Percentiles rank a stretch among this genome's conserved stretches.
Evolutionary conservation across 1,284 basidiomycete genomes (phyloP).

Genomic region (Rhodotorula sp.): DNA sequence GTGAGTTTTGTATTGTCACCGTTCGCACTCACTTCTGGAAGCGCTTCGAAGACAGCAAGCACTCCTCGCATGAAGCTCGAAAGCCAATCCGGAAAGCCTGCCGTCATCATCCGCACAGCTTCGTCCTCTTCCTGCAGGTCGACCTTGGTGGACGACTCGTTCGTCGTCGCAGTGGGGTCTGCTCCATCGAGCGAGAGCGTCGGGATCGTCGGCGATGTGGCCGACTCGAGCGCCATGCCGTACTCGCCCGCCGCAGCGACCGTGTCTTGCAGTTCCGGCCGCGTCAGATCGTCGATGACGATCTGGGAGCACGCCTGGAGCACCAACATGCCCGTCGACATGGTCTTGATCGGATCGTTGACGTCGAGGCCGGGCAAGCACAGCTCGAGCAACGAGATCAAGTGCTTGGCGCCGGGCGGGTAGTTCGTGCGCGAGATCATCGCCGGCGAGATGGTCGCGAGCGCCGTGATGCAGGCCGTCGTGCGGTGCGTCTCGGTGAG

Average conservation of each 20-base stretch:
- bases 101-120: conserved; percentile 72
- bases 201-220: conserved; percentile 9
- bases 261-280: conserved; percentile 37
- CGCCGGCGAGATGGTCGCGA: conserved; percentile 76
- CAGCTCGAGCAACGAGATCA: conserved; percentile 83
- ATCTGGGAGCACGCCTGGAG: conserved; percentile 53
- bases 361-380: conserved; percentile 89
- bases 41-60: conserved; percentile 82
- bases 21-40: conserved; percentile 57
- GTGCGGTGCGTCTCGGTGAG: conserved; percentile 95
- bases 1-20: not conserved
- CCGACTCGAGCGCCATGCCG: conserved; percentile 9
- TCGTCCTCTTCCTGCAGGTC: conserved; percentile 66
- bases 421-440: conserved; percentile 74
- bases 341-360: conserved; percentile 91
- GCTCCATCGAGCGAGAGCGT: conserved; percentile 39
- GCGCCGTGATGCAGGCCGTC: conserved; percentile 81
- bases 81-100: conserved; percentile 85
- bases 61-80: conserved; percentile 81
- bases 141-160: not conserved
- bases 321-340: conserved; percentile 51
- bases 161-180: conserved; percentile 55
- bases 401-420: conserved; percentile 80
- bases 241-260: conserved; percentile 5
- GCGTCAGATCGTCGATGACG: conserved; percentile 73